phyloP scores from a whole-genome alignment of 2,329 filamentous ascomycete species.

The Colletotrichum tropicicola region DNA sequence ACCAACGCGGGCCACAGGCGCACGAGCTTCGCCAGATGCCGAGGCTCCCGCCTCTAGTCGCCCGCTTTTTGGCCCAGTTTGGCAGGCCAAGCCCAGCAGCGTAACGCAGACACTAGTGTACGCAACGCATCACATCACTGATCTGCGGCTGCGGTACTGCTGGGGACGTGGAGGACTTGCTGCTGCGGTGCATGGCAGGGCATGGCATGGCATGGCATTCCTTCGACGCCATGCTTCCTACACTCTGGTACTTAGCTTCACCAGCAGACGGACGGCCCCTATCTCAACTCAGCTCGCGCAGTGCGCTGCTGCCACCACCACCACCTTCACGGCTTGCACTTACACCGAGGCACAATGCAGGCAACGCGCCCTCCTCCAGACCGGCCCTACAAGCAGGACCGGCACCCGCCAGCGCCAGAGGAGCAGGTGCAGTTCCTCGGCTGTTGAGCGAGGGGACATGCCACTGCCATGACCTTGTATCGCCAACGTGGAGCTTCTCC shows the following conservation, averaged over 20 bases:
- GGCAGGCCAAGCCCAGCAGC: slow-evolving; percentile 12
- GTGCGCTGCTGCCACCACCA: too few relatives aligned
- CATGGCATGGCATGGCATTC: neutral
- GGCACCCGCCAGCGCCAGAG: neutral
- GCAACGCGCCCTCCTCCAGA: neutral
- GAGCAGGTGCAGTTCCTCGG: slow-evolving; percentile 14
- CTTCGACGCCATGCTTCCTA: neutral
- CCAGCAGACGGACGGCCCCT: neutral
- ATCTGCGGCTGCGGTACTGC: neutral
- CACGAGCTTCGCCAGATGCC: slow-evolving; percentile 29
- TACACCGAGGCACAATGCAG: slow-evolving; percentile 16
- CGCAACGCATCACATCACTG: slow-evolving; percentile 8
- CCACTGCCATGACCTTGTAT: slow-evolving; percentile 9
- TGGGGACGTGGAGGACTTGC: neutral
- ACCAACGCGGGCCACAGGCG: neutral
- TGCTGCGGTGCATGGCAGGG: neutral
- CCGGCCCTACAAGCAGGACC: neutral
- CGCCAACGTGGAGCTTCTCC: slow-evolving; percentile 18
- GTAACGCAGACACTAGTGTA: slow-evolving; percentile 5
- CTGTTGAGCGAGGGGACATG: neutral
- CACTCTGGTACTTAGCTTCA: neutral
- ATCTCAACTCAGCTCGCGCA: neutral
- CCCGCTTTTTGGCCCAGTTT: neutral
- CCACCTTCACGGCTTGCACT: neutral
- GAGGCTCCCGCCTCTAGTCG: slow-evolving; percentile 15